Conservation (phyloP, 2,329 filamentous ascomycete species). For the Ilyonectria mors-panacis region DNA sequence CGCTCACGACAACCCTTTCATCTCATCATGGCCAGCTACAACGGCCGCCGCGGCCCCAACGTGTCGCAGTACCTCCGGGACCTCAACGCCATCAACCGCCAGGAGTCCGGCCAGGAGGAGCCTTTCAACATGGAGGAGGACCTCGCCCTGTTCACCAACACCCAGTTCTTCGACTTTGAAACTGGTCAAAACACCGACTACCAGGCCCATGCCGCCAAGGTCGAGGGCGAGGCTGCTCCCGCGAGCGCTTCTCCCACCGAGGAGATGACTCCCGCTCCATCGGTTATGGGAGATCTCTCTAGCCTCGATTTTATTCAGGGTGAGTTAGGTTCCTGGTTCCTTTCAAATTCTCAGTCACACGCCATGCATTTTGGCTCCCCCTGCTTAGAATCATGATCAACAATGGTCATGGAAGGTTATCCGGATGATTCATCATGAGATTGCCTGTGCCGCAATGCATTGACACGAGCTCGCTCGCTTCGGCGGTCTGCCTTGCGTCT, state of each 20-base stretch:
- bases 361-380: background rate
- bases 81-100: conserved; percentile 81
- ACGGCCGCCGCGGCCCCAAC: conserved; percentile 84
- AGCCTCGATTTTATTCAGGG: conserved; percentile 66
- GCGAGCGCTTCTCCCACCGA: conserved; percentile 54
- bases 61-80: conserved; percentile 92
- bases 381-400: background rate
- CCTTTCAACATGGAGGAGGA: conserved; percentile 78
- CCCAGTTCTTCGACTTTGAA: conserved; percentile 86
- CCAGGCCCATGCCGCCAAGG: conserved; percentile 65
- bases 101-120: conserved; percentile 69
- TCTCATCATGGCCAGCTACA: conserved; percentile 77
- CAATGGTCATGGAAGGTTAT: conserved; percentile 5
- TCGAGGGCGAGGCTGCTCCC: conserved; percentile 53
- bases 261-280: conserved; percentile 57
- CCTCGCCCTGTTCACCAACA: conserved; percentile 85
- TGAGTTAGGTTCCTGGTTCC: conserved; percentile 53
- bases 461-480: conserved; percentile 8
- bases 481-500: conserved; percentile 12
- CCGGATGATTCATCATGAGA: conserved; percentile 12
- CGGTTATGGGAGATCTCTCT: conserved; percentile 62
- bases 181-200: conserved; percentile 72
- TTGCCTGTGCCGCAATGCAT: conserved; percentile 28
- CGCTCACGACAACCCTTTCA: background rate
- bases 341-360: background rate